Conservation (phyloP, 2,329 filamentous ascomycete genomes). For the Ascochyta clinopodiicola region DNA sequence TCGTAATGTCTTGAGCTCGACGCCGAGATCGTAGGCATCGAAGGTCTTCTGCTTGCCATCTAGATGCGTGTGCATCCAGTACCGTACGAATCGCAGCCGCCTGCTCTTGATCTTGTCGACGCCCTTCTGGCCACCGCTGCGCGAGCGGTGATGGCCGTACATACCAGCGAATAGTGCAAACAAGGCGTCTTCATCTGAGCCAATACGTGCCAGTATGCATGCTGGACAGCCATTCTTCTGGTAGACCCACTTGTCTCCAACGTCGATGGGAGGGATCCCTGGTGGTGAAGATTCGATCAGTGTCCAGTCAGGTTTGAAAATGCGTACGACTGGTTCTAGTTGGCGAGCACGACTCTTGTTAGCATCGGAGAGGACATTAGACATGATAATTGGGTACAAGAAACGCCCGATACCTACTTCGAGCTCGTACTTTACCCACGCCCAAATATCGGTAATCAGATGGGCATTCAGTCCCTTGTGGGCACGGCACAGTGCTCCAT, state of each 20-base stretch:
- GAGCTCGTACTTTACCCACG: slow-evolving; percentile 32
- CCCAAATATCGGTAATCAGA: slow-evolving; percentile 32
- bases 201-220: slow-evolving; percentile 42
- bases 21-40: slow-evolving; percentile 31
- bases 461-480: slow-evolving; percentile 33
- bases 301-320: slow-evolving; percentile 33
- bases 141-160: slow-evolving; percentile 23
- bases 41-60: slow-evolving; percentile 15
- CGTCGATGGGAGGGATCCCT: slow-evolving; percentile 22
- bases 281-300: slow-evolving; percentile 21
- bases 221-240: slow-evolving; percentile 35
- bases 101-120: slow-evolving; percentile 24
- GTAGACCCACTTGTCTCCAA: slow-evolving; percentile 27
- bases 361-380: slow-evolving; percentile 16
- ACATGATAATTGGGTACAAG: slow-evolving; percentile 35
- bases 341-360: slow-evolving; percentile 30
- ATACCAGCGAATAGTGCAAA: slow-evolving; percentile 37
- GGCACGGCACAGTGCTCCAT: slow-evolving; percentile 27
- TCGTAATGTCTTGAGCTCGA: slow-evolving; percentile 25
- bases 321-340: slow-evolving; percentile 38
- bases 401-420: slow-evolving; percentile 32
- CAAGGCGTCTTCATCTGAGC: slow-evolving; percentile 29
- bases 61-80: slow-evolving; percentile 28
- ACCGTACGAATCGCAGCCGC: slow-evolving; percentile 32
- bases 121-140: slow-evolving; percentile 9